Conservation (phyloP, 805 yeast genomes). For the Lipomyces sp. region DNA sequence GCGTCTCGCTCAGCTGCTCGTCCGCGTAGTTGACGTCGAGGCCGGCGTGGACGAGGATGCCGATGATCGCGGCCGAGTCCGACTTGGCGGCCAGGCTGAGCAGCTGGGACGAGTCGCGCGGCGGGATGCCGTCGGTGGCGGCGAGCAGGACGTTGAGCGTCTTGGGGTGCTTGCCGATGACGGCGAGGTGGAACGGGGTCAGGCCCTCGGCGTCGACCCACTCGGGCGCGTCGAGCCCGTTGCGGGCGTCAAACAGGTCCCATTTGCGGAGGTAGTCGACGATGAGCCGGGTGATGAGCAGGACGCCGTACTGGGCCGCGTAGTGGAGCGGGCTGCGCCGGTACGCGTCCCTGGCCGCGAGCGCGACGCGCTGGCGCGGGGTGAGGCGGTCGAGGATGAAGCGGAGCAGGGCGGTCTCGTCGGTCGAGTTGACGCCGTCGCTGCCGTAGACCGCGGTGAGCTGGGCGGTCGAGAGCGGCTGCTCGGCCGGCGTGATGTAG, state of each 20-base stretch:
- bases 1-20: slow-evolving; percentile 66
- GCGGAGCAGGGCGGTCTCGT: slow-evolving; percentile 55
- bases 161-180: slow-evolving; percentile 75
- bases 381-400: slow-evolving; percentile 59
- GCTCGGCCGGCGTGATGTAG: slow-evolving; percentile 48
- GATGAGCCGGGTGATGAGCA: slow-evolving; percentile 56
- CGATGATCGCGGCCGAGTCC: slow-evolving; percentile 55
- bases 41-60: slow-evolving; percentile 52
- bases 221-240: slow-evolving; percentile 31
- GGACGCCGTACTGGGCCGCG: slow-evolving; percentile 81
- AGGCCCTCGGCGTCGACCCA: slow-evolving; percentile 64
- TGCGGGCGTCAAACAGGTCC: slow-evolving; percentile 38
- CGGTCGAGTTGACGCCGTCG: slow-evolving; percentile 60
- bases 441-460: slow-evolving; percentile 56
- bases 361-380: slow-evolving; percentile 49
- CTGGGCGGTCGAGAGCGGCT: slow-evolving; percentile 49
- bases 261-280: slow-evolving; percentile 56
- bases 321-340: slow-evolving; percentile 85
- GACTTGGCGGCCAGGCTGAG: slow-evolving; percentile 67
- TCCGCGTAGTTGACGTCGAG: slow-evolving; percentile 65
- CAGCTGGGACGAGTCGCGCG: slow-evolving; percentile 61
- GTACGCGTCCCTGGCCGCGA: slow-evolving; percentile 70
- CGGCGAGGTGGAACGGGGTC: slow-evolving; percentile 80
- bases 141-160: slow-evolving; percentile 61
- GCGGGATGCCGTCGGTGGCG: slow-evolving; percentile 39